Evolutionary conservation across 2,329 filamentous ascomycete species (phyloP), one percentile per base, ranked within the genome.

Genomic region (Calonectria pseudoturangicola): DNA sequence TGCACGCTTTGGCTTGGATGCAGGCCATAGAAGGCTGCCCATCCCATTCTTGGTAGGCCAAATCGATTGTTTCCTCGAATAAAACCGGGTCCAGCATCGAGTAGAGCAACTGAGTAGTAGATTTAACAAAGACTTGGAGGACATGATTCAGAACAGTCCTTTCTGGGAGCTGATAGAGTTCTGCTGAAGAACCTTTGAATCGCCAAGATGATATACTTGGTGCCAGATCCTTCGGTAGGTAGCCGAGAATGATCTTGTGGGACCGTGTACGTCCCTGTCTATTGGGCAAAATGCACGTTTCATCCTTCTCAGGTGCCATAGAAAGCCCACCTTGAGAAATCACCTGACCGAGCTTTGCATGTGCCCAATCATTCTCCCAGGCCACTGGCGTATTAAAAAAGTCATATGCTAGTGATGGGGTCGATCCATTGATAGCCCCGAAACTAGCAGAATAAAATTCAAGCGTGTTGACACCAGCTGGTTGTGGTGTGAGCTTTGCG

Each of bases 111-210:
- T 36, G 33, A 4, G 54, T 33, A 7, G 54, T 21, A 41, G 33
- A 39, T 0, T 16, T 58, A 12, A 13, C 4, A 39, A 58, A 58
- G 10, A 21, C 25, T 4, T 13, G 1, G 6, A 58, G n/a, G 21
- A 33, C 33, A 18, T 41, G 54, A 10, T 27, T 25, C 33, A 58
- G 10, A 33, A 58, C 7, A 10, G 2, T 13, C 36, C 2, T 10
- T 16, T 39, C 33, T 1, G 54, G 54, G 33, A 41, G 21, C 33
- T 41, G 28, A 27, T 58, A 58, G 21, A 58, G 54, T 33, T 58
- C 33, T 36, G 21, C 21, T 33, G n/a, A 58, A 18, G 54, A 58
- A 7, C 54, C 54, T 58, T 58, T 12, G 33, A 58, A 58, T 4
- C 33, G n/a, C 54, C 54, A 58, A 3, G 54, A 41, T 16, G 54